Conservation (phyloP, 441 rosid species). For the Flueggea neowawraea region DNA sequence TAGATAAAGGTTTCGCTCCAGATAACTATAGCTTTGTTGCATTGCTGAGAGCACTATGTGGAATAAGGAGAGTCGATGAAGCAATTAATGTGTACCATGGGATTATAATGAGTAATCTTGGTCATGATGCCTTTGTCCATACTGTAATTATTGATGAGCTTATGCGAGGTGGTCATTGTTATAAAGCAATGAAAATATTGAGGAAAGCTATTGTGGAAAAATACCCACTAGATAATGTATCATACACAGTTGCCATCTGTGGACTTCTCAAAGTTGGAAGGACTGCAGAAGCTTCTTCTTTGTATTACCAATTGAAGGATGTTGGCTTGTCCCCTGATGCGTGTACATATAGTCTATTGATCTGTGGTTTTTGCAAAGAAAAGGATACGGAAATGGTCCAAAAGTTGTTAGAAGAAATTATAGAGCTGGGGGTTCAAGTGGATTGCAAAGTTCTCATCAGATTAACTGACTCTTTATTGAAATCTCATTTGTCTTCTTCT, state of each 20-base stretch:
- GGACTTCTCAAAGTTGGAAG: slow-evolving; percentile 57
- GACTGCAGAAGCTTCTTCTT: slow-evolving; percentile 43
- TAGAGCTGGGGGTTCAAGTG: slow-evolving; percentile 37
- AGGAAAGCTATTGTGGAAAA: slow-evolving; percentile 36
- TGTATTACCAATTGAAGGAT: slow-evolving; percentile 51
- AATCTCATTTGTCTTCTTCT: slow-evolving; percentile 21
- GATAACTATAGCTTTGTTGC: slow-evolving; percentile 61
- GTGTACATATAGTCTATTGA: slow-evolving; percentile 35
- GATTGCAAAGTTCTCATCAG: slow-evolving; percentile 24
- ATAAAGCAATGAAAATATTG: slow-evolving; percentile 48
- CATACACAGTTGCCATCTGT: slow-evolving; percentile 55
- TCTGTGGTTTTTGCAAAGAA: slow-evolving; percentile 43
- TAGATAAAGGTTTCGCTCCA: slow-evolving; percentile 37
- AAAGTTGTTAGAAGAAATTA: slow-evolving; percentile 40
- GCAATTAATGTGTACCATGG: slow-evolving; percentile 51
- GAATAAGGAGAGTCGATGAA: slow-evolving; percentile 21
- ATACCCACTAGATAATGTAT: slow-evolving; percentile 51
- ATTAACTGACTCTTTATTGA: slow-evolving; percentile 30
- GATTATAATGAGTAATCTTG: slow-evolving; percentile 19
- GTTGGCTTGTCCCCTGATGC: slow-evolving; percentile 42
- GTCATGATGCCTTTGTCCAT: slow-evolving; percentile 63
- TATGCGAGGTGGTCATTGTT: slow-evolving; percentile 37
- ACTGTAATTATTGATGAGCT: slow-evolving; percentile 51
- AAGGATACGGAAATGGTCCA: slow-evolving; percentile 45
- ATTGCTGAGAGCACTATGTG: slow-evolving; percentile 51